Conservation (phyloP, 345 rosid genomes). For the Laguncularia racemosa region DNA sequence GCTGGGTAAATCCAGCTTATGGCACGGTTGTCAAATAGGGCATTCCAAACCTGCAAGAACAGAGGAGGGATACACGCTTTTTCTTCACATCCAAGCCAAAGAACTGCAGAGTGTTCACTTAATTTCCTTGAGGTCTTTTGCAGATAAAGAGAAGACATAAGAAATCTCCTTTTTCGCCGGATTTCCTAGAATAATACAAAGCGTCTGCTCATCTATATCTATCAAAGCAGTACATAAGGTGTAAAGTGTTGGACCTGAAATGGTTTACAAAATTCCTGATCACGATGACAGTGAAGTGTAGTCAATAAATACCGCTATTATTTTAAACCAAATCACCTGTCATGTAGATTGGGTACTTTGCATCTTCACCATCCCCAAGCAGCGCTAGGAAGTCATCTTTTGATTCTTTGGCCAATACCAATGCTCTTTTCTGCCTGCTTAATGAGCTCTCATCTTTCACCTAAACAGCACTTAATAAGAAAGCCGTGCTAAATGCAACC, state of each 20-base stretch:
- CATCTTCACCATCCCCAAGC: conserved; percentile 35
- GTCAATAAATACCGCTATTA: neutral
- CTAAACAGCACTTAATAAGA: conserved; percentile 5
- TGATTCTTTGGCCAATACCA: conserved; percentile 31
- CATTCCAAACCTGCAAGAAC: neutral
- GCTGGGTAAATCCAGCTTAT: too few relatives aligned
- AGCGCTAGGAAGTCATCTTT: conserved; percentile 42
- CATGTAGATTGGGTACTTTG: conserved; percentile 49
- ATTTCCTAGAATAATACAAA: conserved; percentile 41
- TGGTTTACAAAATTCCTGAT: conserved; percentile 7
- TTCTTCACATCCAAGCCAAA: neutral
- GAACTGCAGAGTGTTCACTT: conserved; percentile 5
- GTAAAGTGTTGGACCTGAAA: conserved; percentile 49
- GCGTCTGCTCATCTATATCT: conserved; percentile 36
- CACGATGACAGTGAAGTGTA: conserved; percentile 6
- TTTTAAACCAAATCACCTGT: conserved; percentile 23
- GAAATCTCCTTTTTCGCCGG: conserved; percentile 34
- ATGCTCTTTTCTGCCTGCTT: conserved; percentile 39
- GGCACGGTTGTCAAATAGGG: too few relatives aligned
- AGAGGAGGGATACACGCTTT: neutral
- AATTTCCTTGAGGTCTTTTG: conserved; percentile 12
- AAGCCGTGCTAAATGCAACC: conserved; percentile 5
- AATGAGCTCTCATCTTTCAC: conserved; percentile 43
- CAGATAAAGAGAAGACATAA: conserved; percentile 34
- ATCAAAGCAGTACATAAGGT: conserved; percentile 39